These are phyloP conservation scores for Amanita phalloides DNA, from an alignment of 768 basidiomycete species.

Conservation along the genomic window DNA sequence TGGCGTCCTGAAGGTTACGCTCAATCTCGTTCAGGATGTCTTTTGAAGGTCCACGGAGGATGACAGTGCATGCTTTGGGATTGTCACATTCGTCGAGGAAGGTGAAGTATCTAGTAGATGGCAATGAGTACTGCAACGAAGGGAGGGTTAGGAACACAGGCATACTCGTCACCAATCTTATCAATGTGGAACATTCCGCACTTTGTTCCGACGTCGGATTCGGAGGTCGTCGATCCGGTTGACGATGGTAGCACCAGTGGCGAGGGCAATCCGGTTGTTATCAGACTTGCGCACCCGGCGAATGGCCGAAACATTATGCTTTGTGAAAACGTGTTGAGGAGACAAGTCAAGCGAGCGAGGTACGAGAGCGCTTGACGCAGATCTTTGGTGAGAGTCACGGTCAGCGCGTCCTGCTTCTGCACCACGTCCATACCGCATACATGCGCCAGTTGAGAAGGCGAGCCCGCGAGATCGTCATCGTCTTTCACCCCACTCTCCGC, in stretches of 20 bases:
- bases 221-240: conserved; percentile 91
- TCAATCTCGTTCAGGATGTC: conserved; percentile 98
- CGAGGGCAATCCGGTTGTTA: conserved; percentile 96
- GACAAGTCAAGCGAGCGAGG: no score
- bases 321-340: conserved; percentile 83
- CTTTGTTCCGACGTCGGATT: conserved; percentile 81
- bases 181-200: conserved; percentile 97
- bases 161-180: conserved; percentile 92
- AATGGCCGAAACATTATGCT: conserved; percentile 83
- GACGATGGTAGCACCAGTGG: conserved; percentile 92
- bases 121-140: not conserved
- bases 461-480: no score
- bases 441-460: no score
- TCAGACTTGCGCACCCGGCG: conserved; percentile 98
- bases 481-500: no score
- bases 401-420: no score
- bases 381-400: no score
- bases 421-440: no score
- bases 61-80: conserved; percentile 96
- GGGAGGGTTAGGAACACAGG: conserved; percentile 11
- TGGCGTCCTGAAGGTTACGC: conserved; percentile 94
- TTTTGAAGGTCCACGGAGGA: conserved; percentile 95
- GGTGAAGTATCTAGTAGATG: conserved; percentile 70
- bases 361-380: no score
- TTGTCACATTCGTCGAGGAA: conserved; percentile 87